Evolutionary conservation across 345 rosid genomes (phyloP).

Genomic region (Linum lewisii): DNA sequence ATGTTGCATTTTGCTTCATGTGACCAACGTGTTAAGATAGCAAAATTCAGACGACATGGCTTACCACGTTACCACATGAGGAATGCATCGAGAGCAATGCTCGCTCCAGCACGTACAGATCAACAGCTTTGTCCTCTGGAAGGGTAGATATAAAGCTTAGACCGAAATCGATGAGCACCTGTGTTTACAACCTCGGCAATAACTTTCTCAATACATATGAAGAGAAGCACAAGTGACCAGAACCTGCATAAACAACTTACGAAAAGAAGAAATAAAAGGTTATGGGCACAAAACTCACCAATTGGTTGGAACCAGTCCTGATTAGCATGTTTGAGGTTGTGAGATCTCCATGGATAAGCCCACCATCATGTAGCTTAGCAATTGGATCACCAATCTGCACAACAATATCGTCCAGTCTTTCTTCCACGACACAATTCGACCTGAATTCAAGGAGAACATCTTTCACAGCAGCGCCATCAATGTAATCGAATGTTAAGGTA

Average conservation of each 20-base stretch:
- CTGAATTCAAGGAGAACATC: slow-evolving; percentile 77
- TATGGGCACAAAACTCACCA: slow-evolving; percentile 37
- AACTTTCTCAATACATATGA: too few relatives aligned
- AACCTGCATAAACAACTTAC: neutral
- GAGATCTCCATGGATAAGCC: slow-evolving; percentile 91
- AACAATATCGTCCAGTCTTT: slow-evolving; percentile 61
- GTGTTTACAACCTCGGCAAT: slow-evolving; percentile 12
- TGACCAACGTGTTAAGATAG: too few relatives aligned
- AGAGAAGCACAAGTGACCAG: too few relatives aligned
- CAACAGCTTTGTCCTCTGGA: slow-evolving; percentile 96
- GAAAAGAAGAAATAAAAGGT: neutral
- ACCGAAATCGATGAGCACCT: slow-evolving; percentile 94
- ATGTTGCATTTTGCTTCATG: too few relatives aligned
- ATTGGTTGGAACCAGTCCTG: slow-evolving; percentile 46
- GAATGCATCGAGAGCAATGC: slow-evolving; percentile 93
- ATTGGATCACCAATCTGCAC: slow-evolving; percentile 77
- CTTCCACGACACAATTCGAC: slow-evolving; percentile 45
- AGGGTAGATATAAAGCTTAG: slow-evolving; percentile 86
- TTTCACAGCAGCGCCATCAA: slow-evolving; percentile 73
- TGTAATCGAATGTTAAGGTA: slow-evolving; percentile 70
- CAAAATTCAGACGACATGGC: slow-evolving; percentile 1
- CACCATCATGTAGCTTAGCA: slow-evolving; percentile 90
- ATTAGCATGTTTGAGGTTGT: slow-evolving; percentile 92
- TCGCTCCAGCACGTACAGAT: slow-evolving; percentile 89
- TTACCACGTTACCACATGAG: slow-evolving; percentile 95